Conservation (phyloP, 2,329 filamentous ascomycete genomes). For the Zymoseptoria passerinii region DNA sequence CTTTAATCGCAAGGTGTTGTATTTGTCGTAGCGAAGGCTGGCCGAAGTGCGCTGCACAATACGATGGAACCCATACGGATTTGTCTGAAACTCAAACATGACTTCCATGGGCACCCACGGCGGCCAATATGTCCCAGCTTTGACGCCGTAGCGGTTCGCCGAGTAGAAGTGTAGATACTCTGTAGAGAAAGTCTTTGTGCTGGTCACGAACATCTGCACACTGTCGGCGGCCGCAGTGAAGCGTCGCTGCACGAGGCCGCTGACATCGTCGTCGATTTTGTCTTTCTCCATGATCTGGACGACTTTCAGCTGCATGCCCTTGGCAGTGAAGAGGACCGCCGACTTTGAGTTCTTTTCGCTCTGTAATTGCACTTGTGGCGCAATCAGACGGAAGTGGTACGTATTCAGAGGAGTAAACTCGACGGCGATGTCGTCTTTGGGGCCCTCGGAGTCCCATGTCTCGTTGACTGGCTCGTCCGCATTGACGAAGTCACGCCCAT, state of each 20-base stretch:
- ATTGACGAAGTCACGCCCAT: conserved; percentile 73
- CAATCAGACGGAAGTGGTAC: conserved; percentile 90
- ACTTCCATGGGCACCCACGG: conserved; percentile 98
- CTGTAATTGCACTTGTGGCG: conserved; percentile 94
- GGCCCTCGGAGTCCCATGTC: conserved; percentile 32
- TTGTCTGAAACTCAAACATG: conserved; percentile 91
- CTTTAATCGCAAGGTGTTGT: conserved; percentile 92
- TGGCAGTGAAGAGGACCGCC: conserved; percentile 91
- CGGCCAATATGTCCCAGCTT: conserved; percentile 80
- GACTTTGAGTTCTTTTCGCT: conserved; percentile 97
- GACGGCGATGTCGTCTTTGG: conserved; percentile 65
- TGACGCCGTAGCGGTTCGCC: conserved; percentile 83
- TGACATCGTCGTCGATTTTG: conserved; percentile 83
- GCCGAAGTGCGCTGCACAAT: conserved; percentile 96
- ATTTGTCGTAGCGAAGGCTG: conserved; percentile 91
- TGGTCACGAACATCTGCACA: conserved; percentile 95
- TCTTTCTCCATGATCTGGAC: conserved; percentile 97
- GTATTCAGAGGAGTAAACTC: conserved; percentile 88
- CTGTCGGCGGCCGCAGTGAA: conserved; percentile 96
- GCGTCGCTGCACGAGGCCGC: conserved; percentile 85
- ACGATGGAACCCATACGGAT: conserved; percentile 95
- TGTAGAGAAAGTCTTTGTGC: conserved; percentile 79
- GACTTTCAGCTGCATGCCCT: conserved; percentile 96
- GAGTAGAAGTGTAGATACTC: conserved; percentile 88
- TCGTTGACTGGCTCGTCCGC: conserved; percentile 51